Conservation (phyloP, 148 eudicot species). For the Chenopodium quinoa region DNA sequence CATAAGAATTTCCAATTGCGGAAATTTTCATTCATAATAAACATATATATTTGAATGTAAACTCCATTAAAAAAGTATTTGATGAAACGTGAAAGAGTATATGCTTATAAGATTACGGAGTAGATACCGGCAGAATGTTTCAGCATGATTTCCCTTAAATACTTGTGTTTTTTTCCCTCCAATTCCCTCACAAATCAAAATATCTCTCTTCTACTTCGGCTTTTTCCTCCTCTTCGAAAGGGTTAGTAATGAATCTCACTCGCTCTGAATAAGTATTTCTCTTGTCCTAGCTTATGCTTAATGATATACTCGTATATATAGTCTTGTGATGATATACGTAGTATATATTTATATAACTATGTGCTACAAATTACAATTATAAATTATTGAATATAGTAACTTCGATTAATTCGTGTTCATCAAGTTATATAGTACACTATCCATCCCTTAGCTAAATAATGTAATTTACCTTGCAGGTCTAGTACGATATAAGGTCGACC, state of each 20-base stretch:
- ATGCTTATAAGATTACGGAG: conserved; percentile 16
- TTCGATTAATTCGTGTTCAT: too few relatives aligned
- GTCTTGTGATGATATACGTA: too few relatives aligned
- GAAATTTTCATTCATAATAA: neutral
- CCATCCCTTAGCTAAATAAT: neutral
- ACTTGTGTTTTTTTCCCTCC: neutral
- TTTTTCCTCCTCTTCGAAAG: neutral
- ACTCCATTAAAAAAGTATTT: neutral
- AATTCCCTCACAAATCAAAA: neutral
- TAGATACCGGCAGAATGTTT: conserved; percentile 3
- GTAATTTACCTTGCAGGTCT: neutral
- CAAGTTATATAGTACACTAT: too few relatives aligned
- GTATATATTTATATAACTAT: too few relatives aligned
- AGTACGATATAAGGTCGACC: too few relatives aligned
- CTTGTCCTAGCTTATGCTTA: too few relatives aligned
- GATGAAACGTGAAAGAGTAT: neutral
- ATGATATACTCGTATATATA: too few relatives aligned
- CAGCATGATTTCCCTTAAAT: neutral
- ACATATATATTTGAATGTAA: neutral
- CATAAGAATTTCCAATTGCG: neutral
- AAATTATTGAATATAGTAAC: too few relatives aligned
- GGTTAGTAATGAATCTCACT: neutral
- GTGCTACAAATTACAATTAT: too few relatives aligned
- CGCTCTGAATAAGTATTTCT: too few relatives aligned
- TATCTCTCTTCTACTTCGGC: neutral